A percentile compares a stretch with the other conserved stretches of the same genome.
Conservation (phyloP, 495 filamentous ascomycete species). For the Aspergillus steynii region DNA sequence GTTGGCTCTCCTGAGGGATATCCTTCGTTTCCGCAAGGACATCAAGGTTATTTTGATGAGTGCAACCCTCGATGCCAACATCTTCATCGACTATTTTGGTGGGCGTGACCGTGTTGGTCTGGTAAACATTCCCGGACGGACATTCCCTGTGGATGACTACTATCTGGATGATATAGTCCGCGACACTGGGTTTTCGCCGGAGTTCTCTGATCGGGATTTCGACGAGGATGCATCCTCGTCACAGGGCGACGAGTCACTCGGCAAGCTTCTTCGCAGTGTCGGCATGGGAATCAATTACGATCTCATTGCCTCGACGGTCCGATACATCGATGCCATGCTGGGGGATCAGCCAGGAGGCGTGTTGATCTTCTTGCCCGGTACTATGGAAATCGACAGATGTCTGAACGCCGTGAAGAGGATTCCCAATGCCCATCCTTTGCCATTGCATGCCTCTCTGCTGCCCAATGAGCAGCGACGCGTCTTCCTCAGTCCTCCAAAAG, state of each 20-base stretch:
- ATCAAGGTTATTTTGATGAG: conserved; percentile 97
- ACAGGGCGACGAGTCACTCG: conserved; percentile 51
- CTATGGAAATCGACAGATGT: conserved; percentile 81
- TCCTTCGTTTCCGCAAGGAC: conserved; percentile 72
- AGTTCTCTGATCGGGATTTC: conserved; percentile 30
- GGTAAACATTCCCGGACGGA: conserved; percentile 86
- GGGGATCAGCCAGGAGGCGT: conserved; percentile 75
- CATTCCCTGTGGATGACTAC: conserved; percentile 85
- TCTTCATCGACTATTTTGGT: conserved; percentile 85
- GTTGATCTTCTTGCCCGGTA: conserved; percentile 88
- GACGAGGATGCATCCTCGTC: conserved; percentile 41
- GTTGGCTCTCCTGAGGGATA: conserved; percentile 82
- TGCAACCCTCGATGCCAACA: conserved; percentile 86
- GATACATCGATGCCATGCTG: conserved; percentile 75
- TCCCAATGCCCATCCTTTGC: conserved; percentile 76
- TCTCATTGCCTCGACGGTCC: conserved; percentile 75
- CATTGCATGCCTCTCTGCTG: conserved; percentile 88
- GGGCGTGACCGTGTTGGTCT: conserved; percentile 64
- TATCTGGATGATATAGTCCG: conserved; percentile 88
- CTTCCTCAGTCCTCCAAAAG: conserved; percentile 72
- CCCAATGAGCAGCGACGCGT: conserved; percentile 84
- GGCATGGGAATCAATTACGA: conserved; percentile 93
- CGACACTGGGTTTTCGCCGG: conserved; percentile 69
- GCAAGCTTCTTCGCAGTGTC: conserved; percentile 67
- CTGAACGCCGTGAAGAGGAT: conserved; percentile 66